Percentiles rank a stretch among this genome's conserved stretches.
Conservation (phyloP, 176 grass and related monocot species). For the Poa pratensis region DNA sequence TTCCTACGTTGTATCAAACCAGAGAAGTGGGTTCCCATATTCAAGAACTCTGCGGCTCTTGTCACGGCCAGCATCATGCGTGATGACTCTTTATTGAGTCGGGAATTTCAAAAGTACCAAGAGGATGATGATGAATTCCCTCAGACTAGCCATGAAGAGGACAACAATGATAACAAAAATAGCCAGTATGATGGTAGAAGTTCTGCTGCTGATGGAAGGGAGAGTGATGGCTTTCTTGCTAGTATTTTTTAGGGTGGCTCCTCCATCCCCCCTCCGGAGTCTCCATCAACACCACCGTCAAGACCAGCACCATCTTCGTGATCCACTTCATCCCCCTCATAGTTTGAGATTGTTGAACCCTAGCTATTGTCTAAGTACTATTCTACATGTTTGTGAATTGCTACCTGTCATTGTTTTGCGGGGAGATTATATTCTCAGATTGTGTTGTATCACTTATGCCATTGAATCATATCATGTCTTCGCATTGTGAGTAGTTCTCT, state of each 20-base stretch:
- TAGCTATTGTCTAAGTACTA: too few species aligned
- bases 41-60: slow-evolving; percentile 6
- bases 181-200: neutral
- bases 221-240: neutral
- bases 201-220: neutral
- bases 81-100: slow-evolving; percentile 2
- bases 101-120: neutral
- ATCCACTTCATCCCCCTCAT: too few species aligned
- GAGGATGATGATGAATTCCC: slow-evolving; percentile 15
- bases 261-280: too few species aligned
- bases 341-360: too few species aligned
- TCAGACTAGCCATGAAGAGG: slow-evolving; percentile 15
- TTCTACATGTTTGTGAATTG: too few species aligned
- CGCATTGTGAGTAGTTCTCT: too few species aligned
- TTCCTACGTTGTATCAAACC: slow-evolving; percentile 9
- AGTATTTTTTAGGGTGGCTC: neutral
- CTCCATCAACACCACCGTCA: too few species aligned
- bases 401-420: too few species aligned
- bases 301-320: too few species aligned
- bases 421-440: too few species aligned
- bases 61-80: neutral
- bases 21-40: neutral
- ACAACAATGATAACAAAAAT: neutral
- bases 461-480: too few species aligned
- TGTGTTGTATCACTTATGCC: too few species aligned